phyloP scores from a whole-genome alignment of 345 rosid species.

The Euphorbia peplus region DNA sequence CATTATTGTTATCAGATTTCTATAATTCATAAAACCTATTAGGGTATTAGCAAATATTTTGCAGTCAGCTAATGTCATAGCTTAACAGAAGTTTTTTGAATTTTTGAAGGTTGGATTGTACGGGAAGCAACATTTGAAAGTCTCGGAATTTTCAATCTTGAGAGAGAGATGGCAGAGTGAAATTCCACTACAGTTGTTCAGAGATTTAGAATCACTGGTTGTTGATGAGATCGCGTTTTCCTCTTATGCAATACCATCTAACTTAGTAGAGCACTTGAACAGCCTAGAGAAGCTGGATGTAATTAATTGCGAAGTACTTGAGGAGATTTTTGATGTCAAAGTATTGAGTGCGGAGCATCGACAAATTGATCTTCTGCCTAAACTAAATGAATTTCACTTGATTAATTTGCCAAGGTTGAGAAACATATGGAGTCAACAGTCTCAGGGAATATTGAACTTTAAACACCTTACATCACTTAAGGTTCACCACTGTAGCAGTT shows the following conservation, averaged over 20 bases:
- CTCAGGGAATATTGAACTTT: background rate
- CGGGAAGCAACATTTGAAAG: background rate
- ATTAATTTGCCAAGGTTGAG: conserved; percentile 8
- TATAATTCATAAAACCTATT: no score
- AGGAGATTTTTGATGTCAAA: background rate
- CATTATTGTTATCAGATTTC: no score
- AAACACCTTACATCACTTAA: background rate
- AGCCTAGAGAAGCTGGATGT: background rate
- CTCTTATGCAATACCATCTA: background rate
- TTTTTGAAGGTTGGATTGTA: background rate
- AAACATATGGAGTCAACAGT: background rate
- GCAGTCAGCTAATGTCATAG: no score
- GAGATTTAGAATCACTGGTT: background rate
- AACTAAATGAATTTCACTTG: background rate
- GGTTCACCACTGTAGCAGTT: no score
- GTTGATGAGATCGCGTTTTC: no score
- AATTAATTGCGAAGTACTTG: background rate
- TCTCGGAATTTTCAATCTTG: no score
- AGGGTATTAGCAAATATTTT: no score
- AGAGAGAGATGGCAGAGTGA: background rate
- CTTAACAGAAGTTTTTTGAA: background rate
- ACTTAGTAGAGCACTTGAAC: background rate
- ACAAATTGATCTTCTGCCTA: background rate
- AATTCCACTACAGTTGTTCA: background rate
- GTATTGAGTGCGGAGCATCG: background rate